phyloP scores from a whole-genome alignment of 805 yeast species.

The Yamadazyma takamatsuzukensis region DNA sequence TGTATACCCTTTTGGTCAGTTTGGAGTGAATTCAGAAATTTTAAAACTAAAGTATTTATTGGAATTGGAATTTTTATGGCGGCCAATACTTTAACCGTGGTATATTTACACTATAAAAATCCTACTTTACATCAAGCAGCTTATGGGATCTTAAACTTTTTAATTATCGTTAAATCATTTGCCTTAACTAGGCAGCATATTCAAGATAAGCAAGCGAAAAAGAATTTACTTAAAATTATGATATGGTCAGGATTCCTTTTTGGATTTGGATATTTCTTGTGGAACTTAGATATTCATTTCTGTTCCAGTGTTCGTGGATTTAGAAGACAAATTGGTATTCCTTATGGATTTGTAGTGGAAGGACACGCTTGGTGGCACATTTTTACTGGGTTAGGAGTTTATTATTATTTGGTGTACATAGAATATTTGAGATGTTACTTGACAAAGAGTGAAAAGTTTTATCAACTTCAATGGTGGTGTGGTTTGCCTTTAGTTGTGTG shows the following conservation, averaged over 20 bases:
- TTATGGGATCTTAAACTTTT: constrained; percentile 74
- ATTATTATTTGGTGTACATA: constrained; percentile 74
- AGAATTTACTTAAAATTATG: constrained; percentile 55
- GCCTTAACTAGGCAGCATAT: constrained; percentile 52
- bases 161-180: constrained; percentile 62
- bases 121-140: constrained; percentile 89
- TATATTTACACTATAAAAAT: constrained; percentile 69
- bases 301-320: constrained; percentile 56
- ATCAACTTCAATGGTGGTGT: constrained; percentile 54
- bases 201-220: constrained; percentile 41
- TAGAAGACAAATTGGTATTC: constrained; percentile 71
- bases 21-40: constrained; percentile 53
- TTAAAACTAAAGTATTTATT: constrained; percentile 36
- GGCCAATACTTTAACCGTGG: constrained; percentile 60
- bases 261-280: constrained; percentile 69
- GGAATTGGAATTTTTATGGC: constrained; percentile 48
- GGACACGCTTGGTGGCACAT: constrained; percentile 99
- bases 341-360: constrained; percentile 81
- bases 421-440: constrained; percentile 72
- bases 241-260: constrained; percentile 59
- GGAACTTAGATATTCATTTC: constrained; percentile 86
- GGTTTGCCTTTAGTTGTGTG: constrained; percentile 52
- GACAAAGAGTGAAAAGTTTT: constrained; percentile 52
- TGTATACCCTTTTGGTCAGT: constrained; percentile 91
- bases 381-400: constrained; percentile 82